Evolutionary conservation across 164 flowering plant species (phyloP).

Genomic region (Vitis labrusca): DNA sequence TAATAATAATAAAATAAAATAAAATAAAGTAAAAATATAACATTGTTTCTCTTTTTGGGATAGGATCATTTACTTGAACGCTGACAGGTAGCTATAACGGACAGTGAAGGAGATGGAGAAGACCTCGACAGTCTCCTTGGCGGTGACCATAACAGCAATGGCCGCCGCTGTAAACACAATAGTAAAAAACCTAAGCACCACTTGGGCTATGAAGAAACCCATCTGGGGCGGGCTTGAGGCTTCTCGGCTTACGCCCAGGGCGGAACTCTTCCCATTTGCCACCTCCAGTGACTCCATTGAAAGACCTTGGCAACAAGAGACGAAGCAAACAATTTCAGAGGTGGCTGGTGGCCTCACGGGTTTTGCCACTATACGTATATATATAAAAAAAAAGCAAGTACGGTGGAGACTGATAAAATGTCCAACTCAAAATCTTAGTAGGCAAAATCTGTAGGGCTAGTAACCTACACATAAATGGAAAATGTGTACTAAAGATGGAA

Average conservation of each 20-base stretch:
- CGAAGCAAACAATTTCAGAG: too few relatives aligned
- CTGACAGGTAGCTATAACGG: slow-evolving; percentile 38
- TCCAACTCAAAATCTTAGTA: too few relatives aligned
- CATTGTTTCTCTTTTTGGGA: too few relatives aligned
- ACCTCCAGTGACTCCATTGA: neutral
- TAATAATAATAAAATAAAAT: neutral
- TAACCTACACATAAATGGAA: too few relatives aligned
- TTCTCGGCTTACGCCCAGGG: too few relatives aligned
- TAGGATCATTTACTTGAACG: slow-evolving; percentile 34
- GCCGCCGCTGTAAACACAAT: slow-evolving; percentile 31
- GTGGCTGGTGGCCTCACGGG: too few relatives aligned
- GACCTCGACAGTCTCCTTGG: slow-evolving; percentile 20
- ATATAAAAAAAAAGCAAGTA: too few relatives aligned
- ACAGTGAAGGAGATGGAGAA: slow-evolving; percentile 33
- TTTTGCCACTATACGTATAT: too few relatives aligned
- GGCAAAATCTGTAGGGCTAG: too few relatives aligned
- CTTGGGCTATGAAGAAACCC: slow-evolving; percentile 29
- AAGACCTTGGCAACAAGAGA: neutral
- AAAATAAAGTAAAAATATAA: neutral
- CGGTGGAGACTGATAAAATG: too few relatives aligned
- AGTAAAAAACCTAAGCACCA: slow-evolving; percentile 36
- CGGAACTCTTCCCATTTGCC: neutral
- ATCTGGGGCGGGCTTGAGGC: slow-evolving; percentile 1
- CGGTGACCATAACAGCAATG: slow-evolving; percentile 35
- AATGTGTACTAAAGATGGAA: too few relatives aligned